Evolutionary conservation across 768 basidiomycete species (phyloP), one percentile per base, ranked within the genome.

Genomic region (Hemileccinum rubropunctum): DNA sequence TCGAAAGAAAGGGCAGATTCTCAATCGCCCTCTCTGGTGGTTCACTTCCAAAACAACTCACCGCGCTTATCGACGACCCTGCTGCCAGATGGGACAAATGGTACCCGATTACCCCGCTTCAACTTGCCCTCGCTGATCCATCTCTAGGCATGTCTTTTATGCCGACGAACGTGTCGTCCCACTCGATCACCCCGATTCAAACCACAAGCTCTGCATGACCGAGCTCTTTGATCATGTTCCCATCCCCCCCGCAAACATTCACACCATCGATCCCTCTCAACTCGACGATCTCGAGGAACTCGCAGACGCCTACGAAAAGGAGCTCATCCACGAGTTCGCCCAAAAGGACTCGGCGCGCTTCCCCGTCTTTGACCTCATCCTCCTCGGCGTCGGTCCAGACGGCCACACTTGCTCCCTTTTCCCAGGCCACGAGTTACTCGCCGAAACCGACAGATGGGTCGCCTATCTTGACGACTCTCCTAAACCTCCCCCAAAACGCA

Each of bases 351-450:
- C 93, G 5, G 95, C 95, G 15, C 86, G 95, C 52, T 98, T 98
- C 79, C 97, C 97, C 54, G 77, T 97, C 45, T 98, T 99, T 69
- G 97, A 99, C 67, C 83, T 99, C 65, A 88, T 98, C 72, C 82
- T 99, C 38, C 86, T 99, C 45, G 97, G 97, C 42, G 85, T 95
- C 80, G 97, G 97, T 27, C 91, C 90, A 6, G 97, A 98, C 66
- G 95, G 95, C n/a, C 97, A 99, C 76, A 98, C 95, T 36, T 93
- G 88, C 53, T 94, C 91, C 7, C 84, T 99, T 58, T 99, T 99
- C 82, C 97, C 97, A 9, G 88, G 79, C n/a, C 95, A 98, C 64
- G 71, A 69, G 33, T 79, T 98, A 34, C 79, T 99, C 42, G 53
- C 71, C n/a, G 95, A 97, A 71, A 80, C 77, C 43, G 91, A 92